A percentile compares a stretch with the other conserved stretches of the same genome.
phyloP scores from a whole-genome alignment of 306 rosid genomes.

The Gleditsia sinensis region DNA sequence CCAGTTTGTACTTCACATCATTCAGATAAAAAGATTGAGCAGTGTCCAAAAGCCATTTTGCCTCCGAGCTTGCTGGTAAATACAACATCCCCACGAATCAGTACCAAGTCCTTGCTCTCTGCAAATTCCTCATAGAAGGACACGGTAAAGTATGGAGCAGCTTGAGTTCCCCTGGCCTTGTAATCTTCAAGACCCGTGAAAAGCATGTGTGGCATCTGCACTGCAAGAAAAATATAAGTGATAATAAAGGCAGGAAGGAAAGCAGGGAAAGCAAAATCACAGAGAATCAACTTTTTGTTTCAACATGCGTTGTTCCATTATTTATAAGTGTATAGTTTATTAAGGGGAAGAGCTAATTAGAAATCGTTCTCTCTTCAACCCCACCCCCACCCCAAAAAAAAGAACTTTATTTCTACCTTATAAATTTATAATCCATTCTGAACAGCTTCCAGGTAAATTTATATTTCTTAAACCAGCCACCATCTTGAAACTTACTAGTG shows the following conservation, averaged over 20 bases:
- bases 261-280: neutral
- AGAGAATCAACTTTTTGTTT: neutral
- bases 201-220: slow-evolving; percentile 76
- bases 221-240: slow-evolving; percentile 64
- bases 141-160: slow-evolving; percentile 76
- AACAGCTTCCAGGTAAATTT: neutral
- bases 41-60: slow-evolving; percentile 85
- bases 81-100: slow-evolving; percentile 83
- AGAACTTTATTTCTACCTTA: neutral
- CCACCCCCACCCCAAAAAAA: neutral
- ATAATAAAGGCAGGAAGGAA: too few species aligned
- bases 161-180: slow-evolving; percentile 93
- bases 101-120: slow-evolving; percentile 82
- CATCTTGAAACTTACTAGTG: neutral
- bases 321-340: neutral
- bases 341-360: slow-evolving; percentile 17
- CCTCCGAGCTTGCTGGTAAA: slow-evolving; percentile 87
- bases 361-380: neutral
- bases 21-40: slow-evolving; percentile 83
- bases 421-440: neutral
- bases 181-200: slow-evolving; percentile 95
- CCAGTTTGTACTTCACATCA: slow-evolving; percentile 72
- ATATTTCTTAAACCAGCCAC: neutral
- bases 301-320: neutral
- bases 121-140: slow-evolving; percentile 84